Evolutionary conservation across 257 asterid genomes (phyloP).

Genomic region (Thymus quinquecostatus): DNA sequence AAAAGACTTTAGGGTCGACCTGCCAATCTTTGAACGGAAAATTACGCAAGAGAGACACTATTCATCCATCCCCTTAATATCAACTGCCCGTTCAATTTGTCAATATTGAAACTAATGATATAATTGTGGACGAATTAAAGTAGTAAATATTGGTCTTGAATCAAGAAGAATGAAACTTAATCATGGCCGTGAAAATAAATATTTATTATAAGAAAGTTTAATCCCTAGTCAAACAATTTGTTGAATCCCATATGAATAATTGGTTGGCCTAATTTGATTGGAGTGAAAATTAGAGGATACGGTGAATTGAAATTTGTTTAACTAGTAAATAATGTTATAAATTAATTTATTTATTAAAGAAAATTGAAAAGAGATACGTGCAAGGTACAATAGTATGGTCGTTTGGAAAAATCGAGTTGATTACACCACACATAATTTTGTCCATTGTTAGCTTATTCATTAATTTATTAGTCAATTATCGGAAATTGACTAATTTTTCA

Average conservation of each 20-base stretch:
- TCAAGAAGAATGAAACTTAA: too few species aligned
- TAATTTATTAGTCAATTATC: constrained; percentile 27
- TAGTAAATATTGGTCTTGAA: too few species aligned
- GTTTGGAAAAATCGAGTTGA: constrained; percentile 31
- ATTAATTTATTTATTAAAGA: background rate
- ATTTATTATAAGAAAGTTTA: too few species aligned
- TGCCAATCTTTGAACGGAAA: too few species aligned
- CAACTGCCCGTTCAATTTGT: too few species aligned
- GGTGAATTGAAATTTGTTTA: background rate
- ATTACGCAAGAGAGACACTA: too few species aligned
- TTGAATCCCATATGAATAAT: background rate
- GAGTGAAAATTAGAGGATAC: background rate
- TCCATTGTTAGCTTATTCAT: constrained; percentile 21
- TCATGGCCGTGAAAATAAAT: background rate
- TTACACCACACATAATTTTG: constrained; percentile 30
- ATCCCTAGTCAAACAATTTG: background rate
- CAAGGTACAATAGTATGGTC: constrained; percentile 15
- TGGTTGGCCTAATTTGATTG: background rate
- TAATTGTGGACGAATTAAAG: too few species aligned
- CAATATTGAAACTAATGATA: too few species aligned
- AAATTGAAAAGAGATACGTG: constrained; percentile 34
- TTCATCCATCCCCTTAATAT: too few species aligned
- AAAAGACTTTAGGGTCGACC: too few species aligned
- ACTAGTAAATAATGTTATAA: background rate
- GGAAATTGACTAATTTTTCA: constrained; percentile 27